These are phyloP conservation scores for Haplographium delicatum DNA, from an alignment of 495 filamentous ascomycete genomes.

Conservation along the genomic window DNA sequence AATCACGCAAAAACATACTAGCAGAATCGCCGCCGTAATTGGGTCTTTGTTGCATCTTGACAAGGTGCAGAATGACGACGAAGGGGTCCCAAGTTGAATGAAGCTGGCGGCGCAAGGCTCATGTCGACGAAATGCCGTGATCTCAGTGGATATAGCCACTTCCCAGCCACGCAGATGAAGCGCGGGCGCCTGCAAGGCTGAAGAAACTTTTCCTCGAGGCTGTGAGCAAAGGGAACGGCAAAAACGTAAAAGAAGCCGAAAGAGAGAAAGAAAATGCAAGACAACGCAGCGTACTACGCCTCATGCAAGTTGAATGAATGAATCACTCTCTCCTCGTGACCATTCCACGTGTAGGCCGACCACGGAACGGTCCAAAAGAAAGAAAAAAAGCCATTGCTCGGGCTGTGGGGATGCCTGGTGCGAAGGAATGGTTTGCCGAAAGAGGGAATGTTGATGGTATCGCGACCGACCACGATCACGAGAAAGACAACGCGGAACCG, in stretches of 20 bases:
- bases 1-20: too few relatives aligned
- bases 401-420: conserved; percentile 16
- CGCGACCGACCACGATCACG: conserved; percentile 8
- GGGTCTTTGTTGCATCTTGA: too few relatives aligned
- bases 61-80: conserved; percentile 9
- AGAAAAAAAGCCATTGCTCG: not conserved
- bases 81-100: not conserved
- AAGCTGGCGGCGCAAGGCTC: conserved; percentile 13
- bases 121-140: not conserved
- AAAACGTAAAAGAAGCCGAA: not conserved
- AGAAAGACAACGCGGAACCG: conserved; percentile 9
- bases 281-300: not conserved
- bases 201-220: not conserved
- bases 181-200: conserved; percentile 9
- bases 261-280: not conserved
- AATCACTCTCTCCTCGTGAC: not conserved
- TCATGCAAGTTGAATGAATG: not conserved
- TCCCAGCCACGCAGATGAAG: too few relatives aligned
- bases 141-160: conserved; percentile 1
- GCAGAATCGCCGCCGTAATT: too few relatives aligned
- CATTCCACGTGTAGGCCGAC: not conserved
- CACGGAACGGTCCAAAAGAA: not conserved
- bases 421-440: conserved; percentile 15
- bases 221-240: not conserved
- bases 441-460: conserved; percentile 16